These are phyloP conservation scores for Sporothrix brasiliensis DNA, from an alignment of 2,329 filamentous ascomycete genomes.

Conservation along the genomic window DNA sequence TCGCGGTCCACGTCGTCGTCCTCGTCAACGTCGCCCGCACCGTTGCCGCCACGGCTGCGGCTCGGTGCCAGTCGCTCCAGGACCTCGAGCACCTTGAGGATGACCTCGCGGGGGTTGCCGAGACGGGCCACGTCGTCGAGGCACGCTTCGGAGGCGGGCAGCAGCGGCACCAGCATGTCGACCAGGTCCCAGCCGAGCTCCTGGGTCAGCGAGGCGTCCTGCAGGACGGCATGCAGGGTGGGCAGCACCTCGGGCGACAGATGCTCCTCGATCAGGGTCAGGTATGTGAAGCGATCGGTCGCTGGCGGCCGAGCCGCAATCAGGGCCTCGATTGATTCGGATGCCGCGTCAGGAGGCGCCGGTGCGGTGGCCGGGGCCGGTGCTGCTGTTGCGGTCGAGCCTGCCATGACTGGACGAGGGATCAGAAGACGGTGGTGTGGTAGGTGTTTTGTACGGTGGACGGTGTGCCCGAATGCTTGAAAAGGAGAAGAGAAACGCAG, in stretches of 20 bases:
- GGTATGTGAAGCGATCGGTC: slow-evolving; percentile 72
- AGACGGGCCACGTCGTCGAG: slow-evolving; percentile 73
- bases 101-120: slow-evolving; percentile 79
- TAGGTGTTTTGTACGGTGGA: neutral
- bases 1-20: slow-evolving; percentile 36
- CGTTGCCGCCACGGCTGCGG: slow-evolving; percentile 41
- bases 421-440: neutral
- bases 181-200: slow-evolving; percentile 86
- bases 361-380: slow-evolving; percentile 24
- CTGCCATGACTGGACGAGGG: slow-evolving; percentile 23
- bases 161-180: slow-evolving; percentile 68
- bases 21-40: slow-evolving; percentile 43
- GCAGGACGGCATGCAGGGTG: slow-evolving; percentile 61
- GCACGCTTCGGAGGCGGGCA: slow-evolving; percentile 70
- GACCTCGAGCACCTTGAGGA: slow-evolving; percentile 76
- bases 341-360: slow-evolving; percentile 38
- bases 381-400: slow-evolving; percentile 9
- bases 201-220: slow-evolving; percentile 68
- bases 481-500: neutral
- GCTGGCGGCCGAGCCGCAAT: slow-evolving; percentile 55
- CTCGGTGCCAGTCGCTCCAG: slow-evolving; percentile 62
- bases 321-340: slow-evolving; percentile 51
- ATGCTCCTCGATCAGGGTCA: slow-evolving; percentile 76
- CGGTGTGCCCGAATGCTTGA: neutral
- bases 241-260: slow-evolving; percentile 68